A percentile compares a stretch with the other conserved stretches of the same genome.
These are phyloP conservation scores for Sporothrix variecibatus DNA, from an alignment of 2,329 filamentous ascomycete species.

Conservation along the genomic window DNA sequence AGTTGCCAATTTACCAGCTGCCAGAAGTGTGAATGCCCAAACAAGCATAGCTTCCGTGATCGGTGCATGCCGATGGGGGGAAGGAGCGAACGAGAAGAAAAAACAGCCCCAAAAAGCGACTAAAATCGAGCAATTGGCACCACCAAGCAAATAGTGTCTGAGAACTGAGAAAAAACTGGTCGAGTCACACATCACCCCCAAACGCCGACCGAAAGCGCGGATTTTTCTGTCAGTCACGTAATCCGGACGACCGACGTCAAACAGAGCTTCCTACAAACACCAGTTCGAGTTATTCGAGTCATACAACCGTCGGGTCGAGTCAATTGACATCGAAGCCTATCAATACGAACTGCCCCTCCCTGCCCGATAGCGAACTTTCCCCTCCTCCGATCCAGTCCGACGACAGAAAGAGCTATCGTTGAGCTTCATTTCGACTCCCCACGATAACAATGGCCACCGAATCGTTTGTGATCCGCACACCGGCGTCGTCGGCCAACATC, in stretches of 20 bases:
- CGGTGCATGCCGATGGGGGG: neutral
- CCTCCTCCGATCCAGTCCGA: conserved; percentile 12
- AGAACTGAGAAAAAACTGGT: conserved; percentile 7
- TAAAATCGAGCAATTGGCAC: conserved; percentile 14
- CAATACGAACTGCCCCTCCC: neutral
- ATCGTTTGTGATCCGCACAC: conserved; percentile 74
- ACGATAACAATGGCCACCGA: conserved; percentile 39
- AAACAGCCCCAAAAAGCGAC: conserved; percentile 8
- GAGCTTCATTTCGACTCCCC: neutral
- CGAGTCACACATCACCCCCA: conserved; percentile 8
- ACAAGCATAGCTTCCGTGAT: conserved; percentile 22
- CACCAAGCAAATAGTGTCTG: conserved; percentile 3
- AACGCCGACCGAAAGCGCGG: conserved; percentile 14
- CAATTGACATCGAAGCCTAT: neutral
- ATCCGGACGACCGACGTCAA: neutral
- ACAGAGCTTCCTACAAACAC: neutral
- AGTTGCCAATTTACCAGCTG: neutral
- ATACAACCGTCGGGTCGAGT: neutral
- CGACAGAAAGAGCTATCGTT: neutral
- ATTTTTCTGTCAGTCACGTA: conserved; percentile 15
- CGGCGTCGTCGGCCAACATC: conserved; percentile 96
- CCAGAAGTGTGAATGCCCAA: neutral
- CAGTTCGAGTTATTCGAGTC: neutral
- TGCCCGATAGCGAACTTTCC: neutral
- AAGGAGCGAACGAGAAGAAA: neutral